These are phyloP conservation scores for Rutstroemia sydowiana DNA, from an alignment of 2,329 filamentous ascomycete genomes.

Conservation along the genomic window DNA sequence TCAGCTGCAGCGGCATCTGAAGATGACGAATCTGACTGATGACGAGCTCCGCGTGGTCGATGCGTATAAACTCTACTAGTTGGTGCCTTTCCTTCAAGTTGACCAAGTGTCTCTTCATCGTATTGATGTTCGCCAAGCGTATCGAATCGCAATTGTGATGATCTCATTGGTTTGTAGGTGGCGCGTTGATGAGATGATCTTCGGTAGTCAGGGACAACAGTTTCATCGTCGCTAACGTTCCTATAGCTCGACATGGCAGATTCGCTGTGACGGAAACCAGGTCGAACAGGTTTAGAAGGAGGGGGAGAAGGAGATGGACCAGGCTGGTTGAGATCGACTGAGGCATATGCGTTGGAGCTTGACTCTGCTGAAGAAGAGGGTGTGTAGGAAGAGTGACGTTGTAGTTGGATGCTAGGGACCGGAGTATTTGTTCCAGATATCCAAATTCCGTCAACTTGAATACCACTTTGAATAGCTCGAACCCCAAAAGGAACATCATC, in stretches of 20 bases:
- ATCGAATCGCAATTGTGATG: conserved; percentile 29
- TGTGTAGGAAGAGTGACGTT: conserved; percentile 12
- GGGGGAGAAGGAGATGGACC: background rate
- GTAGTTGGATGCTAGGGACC: conserved; percentile 17
- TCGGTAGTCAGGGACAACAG: background rate
- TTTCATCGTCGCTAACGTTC: conserved; percentile 7
- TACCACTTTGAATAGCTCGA: conserved; percentile 73
- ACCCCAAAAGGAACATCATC: conserved; percentile 78
- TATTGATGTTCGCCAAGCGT: conserved; percentile 22
- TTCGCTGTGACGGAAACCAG: conserved; percentile 1
- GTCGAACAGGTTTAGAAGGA: background rate
- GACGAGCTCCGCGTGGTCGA: conserved; percentile 14
- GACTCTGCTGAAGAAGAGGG: conserved; percentile 1
- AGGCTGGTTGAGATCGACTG: background rate
- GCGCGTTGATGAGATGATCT: conserved; percentile 10
- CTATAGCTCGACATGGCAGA: conserved; percentile 5
- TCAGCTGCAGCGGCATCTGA: conserved; percentile 19
- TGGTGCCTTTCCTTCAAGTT: conserved; percentile 19
- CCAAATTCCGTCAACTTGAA: conserved; percentile 82
- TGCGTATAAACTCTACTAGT: conserved; percentile 17
- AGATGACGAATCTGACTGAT: conserved; percentile 19
- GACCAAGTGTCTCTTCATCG: conserved; percentile 23
- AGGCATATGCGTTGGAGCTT: conserved; percentile 1
- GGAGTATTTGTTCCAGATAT: conserved; percentile 35
- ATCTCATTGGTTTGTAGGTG: conserved; percentile 30